Evolutionary conservation across 2,329 filamentous ascomycete species (phyloP).

Genomic region (Didymella pomorum): DNA sequence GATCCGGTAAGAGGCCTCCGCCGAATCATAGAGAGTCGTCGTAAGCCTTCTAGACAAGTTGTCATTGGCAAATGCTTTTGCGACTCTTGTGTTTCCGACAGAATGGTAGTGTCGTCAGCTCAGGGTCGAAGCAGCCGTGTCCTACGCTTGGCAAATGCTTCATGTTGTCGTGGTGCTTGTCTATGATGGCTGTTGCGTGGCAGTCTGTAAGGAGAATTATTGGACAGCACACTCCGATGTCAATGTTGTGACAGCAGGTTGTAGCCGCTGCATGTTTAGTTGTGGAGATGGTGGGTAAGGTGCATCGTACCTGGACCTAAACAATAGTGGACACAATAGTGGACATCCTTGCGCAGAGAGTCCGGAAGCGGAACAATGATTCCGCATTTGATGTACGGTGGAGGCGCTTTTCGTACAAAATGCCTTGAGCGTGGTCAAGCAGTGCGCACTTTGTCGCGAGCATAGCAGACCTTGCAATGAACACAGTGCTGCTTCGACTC

Average conservation of each 20-base stretch:
- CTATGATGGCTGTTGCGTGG: background rate
- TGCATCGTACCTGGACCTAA: background rate
- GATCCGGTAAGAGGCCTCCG: constrained; percentile 7
- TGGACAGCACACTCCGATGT: background rate
- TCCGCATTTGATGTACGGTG: background rate
- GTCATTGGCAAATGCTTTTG: constrained; percentile 14
- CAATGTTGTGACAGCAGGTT: background rate
- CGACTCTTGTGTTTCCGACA: constrained; percentile 1
- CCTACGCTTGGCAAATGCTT: constrained; percentile 7
- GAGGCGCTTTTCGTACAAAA: background rate
- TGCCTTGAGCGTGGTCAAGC: background rate
- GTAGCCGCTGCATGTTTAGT: background rate
- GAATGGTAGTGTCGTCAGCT: constrained; percentile 6
- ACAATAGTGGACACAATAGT: background rate
- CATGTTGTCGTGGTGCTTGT: background rate
- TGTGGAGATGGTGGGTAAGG: background rate
- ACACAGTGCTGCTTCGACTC: background rate
- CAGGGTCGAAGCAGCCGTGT: constrained; percentile 2
- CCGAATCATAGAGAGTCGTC: constrained; percentile 11
- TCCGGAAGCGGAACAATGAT: background rate
- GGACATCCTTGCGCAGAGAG: background rate
- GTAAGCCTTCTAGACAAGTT: constrained; percentile 17
- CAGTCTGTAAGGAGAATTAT: background rate
- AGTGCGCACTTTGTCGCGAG: background rate
- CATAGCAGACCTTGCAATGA: background rate